phyloP scores from a whole-genome alignment of 169 alveolate genomes.

The Plasmodium inui region DNA sequence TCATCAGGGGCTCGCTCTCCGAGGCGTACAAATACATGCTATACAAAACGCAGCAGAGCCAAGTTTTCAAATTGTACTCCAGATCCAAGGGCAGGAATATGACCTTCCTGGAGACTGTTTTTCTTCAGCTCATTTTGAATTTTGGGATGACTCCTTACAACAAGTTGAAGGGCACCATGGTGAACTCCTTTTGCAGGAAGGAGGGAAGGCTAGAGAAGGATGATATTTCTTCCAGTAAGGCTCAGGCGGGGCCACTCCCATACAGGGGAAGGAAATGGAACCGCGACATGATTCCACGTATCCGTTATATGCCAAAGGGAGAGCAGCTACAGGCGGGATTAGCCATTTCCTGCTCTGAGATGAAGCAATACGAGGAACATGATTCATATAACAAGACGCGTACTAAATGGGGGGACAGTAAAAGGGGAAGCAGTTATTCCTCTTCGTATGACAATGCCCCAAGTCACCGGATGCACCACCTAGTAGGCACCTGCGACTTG shows the following conservation, averaged over 20 bases:
- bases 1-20: background rate
- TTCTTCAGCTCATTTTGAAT: background rate
- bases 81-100: background rate
- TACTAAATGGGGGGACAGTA: background rate
- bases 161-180: background rate
- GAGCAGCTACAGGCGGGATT: background rate
- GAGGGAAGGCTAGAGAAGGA: background rate
- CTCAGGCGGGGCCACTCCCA: background rate
- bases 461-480: background rate
- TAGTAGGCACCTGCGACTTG: background rate
- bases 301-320: background rate
- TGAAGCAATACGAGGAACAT: background rate
- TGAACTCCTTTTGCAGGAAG: conserved; percentile 5
- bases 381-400: background rate
- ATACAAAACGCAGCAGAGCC: conserved; percentile 13
- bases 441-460: background rate
- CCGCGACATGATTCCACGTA: background rate
- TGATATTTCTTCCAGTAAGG: background rate
- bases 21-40: conserved; percentile 9
- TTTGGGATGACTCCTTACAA: conserved; percentile 14
- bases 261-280: background rate
- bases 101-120: conserved; percentile 2
- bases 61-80: conserved; percentile 2
- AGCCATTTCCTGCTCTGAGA: background rate
- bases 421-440: background rate